These are phyloP conservation scores for Collybia sordida DNA, from an alignment of 768 basidiomycete genomes.

Conservation along the genomic window DNA sequence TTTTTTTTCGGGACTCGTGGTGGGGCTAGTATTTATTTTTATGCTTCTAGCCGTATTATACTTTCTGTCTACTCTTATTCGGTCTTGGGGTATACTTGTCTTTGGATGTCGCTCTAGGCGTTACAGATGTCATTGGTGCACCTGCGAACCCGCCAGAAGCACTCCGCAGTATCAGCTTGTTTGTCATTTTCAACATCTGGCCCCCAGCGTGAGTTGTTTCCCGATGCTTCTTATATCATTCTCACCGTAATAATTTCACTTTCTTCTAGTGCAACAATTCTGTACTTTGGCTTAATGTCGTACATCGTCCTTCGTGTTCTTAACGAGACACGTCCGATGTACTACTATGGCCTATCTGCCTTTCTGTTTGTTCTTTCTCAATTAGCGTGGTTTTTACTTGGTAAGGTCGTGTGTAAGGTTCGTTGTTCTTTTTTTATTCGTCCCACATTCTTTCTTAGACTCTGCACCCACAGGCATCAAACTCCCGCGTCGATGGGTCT, in stretches of 20 bases:
- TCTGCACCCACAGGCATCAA: constrained; percentile 48
- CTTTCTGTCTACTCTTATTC: constrained; percentile 60
- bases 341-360: constrained; percentile 72
- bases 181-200: constrained; percentile 80
- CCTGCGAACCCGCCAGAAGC: constrained; percentile 53
- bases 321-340: constrained; percentile 77
- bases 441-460: neutral
- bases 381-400: constrained; percentile 81
- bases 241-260: neutral
- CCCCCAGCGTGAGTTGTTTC: constrained; percentile 33
- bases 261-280: constrained; percentile 33
- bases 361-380: constrained; percentile 79
- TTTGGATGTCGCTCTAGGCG: constrained; percentile 73
- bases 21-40: neutral
- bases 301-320: constrained; percentile 78
- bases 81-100: constrained; percentile 79
- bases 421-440: constrained; percentile 9
- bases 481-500: constrained; percentile 76
- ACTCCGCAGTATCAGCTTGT: constrained; percentile 71
- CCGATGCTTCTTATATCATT: neutral
- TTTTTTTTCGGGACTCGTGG: no score
- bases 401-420: constrained; percentile 73
- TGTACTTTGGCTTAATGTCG: constrained; percentile 75
- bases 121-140: constrained; percentile 58
- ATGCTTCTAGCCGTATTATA: constrained; percentile 56